A percentile compares a stretch with the other conserved stretches of the same genome.
Evolutionary conservation across 371 early-diverging fungal species (phyloP).

Genomic region (Actinomortierella wolfii): DNA sequence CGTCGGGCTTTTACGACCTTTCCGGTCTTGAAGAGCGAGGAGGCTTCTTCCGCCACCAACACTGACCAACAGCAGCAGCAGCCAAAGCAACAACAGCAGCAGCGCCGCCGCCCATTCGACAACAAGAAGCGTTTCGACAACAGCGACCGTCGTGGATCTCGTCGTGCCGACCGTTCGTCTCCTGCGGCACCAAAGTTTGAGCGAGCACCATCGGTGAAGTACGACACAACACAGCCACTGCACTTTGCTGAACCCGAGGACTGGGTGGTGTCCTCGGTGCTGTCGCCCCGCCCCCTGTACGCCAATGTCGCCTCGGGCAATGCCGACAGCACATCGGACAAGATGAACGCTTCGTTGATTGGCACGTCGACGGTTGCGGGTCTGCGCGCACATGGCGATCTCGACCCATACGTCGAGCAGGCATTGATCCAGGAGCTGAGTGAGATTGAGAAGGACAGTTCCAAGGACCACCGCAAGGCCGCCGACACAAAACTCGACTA

Average conservation of each 20-base stretch:
- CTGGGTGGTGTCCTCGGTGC: slow-evolving; percentile 38
- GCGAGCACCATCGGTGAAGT: slow-evolving; percentile 19
- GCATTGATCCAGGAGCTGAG: slow-evolving; percentile 25
- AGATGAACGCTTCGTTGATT: too few species aligned
- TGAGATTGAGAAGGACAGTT: slow-evolving; percentile 5
- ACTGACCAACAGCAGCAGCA: background rate
- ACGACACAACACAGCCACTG: slow-evolving; percentile 25
- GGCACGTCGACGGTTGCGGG: slow-evolving; percentile 2
- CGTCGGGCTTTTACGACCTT: too few species aligned
- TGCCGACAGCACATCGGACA: background rate
- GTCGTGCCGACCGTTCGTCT: too few species aligned
- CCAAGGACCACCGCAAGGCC: slow-evolving; percentile 35
- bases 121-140: too few species aligned
- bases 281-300: slow-evolving; percentile 25
- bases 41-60: too few species aligned
- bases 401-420: slow-evolving; percentile 35
- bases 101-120: too few species aligned
- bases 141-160: too few species aligned
- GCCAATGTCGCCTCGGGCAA: slow-evolving; percentile 31
- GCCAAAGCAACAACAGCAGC: background rate
- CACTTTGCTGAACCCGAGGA: slow-evolving; percentile 27
- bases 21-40: too few species aligned
- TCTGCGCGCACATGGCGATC: slow-evolving; percentile 18
- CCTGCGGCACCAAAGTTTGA: slow-evolving; percentile 20
- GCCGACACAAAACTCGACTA: slow-evolving; percentile 18